phyloP scores from a whole-genome alignment of 495 filamentous ascomycete species.

The Aspergillus sclerotiicarbonarius region DNA sequence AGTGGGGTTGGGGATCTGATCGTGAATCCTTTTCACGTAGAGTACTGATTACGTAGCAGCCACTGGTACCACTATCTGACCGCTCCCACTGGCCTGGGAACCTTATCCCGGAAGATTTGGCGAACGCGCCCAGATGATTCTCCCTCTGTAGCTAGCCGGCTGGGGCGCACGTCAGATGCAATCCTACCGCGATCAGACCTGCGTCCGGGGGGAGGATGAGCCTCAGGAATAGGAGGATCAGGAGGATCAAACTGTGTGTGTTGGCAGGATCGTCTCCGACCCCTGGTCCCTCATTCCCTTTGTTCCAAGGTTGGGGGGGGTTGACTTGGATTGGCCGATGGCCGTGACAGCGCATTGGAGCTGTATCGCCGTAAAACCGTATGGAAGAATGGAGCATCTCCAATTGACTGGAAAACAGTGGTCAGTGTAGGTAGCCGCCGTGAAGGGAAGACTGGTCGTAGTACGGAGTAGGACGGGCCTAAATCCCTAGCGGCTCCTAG shows the following conservation, averaged over 20 bases:
- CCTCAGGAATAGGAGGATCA: neutral
- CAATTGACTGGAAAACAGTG: too few species aligned
- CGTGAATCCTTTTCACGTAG: neutral
- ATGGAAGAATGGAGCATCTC: too few species aligned
- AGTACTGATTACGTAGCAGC: neutral
- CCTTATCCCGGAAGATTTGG: neutral
- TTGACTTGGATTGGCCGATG: neutral
- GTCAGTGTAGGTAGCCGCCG: neutral
- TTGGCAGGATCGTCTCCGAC: neutral
- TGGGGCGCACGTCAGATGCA: constrained; percentile 1
- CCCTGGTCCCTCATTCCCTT: neutral
- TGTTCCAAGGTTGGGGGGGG: neutral
- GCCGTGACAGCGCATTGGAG: too few species aligned
- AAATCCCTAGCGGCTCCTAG: constrained; percentile 3
- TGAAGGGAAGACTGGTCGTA: neutral
- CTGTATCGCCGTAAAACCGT: too few species aligned
- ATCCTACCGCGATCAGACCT: constrained; percentile 7
- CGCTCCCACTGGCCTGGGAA: neutral
- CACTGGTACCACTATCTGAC: neutral
- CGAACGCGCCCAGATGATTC: neutral
- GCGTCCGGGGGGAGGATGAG: neutral
- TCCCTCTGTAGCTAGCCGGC: constrained; percentile 1
- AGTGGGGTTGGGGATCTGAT: neutral
- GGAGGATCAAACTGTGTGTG: neutral
- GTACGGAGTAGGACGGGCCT: neutral